Evolutionary conservation across 225 moss, liverwort and hornwort species (phyloP).

Genomic region (Ulota crispa): DNA sequence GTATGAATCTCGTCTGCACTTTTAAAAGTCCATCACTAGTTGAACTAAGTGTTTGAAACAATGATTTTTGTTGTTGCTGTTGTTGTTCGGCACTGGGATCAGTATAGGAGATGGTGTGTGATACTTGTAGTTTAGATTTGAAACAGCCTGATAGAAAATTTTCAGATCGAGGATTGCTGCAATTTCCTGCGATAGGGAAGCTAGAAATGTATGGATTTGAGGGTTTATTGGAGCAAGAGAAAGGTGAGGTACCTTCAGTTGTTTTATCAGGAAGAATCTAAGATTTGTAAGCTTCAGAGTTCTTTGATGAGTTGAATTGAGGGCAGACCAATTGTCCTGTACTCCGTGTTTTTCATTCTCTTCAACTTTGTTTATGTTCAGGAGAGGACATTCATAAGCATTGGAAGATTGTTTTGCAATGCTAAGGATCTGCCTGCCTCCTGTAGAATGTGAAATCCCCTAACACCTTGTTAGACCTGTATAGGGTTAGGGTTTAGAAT

Average conservation of each 20-base stretch:
- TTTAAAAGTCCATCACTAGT: background rate
- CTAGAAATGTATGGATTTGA: background rate
- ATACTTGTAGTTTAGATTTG: background rate
- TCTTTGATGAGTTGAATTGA: background rate
- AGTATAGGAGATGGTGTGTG: background rate
- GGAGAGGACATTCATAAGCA: background rate
- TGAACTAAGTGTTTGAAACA: background rate
- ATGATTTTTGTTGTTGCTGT: background rate
- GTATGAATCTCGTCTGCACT: background rate
- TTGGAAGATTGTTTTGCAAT: too few relatives aligned
- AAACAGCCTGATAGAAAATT: background rate
- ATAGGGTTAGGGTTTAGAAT: too few relatives aligned
- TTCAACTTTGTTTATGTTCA: background rate
- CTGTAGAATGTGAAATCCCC: too few relatives aligned
- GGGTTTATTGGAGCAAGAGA: background rate
- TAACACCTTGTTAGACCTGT: too few relatives aligned
- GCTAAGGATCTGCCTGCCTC: too few relatives aligned
- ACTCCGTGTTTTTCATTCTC: background rate
- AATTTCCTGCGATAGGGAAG: background rate
- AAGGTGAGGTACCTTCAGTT: background rate
- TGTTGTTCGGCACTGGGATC: background rate
- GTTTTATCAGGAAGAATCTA: background rate
- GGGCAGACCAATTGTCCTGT: background rate
- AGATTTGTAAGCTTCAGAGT: background rate
- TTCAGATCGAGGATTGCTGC: background rate